Conservation (phyloP, 2,329 filamentous ascomycete species). For the Metarhizium album region DNA sequence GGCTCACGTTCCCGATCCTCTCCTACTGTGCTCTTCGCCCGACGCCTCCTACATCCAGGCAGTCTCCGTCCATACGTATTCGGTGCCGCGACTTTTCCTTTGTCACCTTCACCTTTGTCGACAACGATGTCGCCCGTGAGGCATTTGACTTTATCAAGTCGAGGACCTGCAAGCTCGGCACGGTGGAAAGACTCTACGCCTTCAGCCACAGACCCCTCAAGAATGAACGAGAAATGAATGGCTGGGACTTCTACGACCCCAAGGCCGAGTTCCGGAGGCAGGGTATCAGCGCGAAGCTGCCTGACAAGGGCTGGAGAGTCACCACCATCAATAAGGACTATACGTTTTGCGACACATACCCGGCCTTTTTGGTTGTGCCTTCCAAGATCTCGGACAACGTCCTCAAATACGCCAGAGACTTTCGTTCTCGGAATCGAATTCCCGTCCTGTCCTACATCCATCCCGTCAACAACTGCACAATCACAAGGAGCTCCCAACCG, state of each 20-base stretch:
- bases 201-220: conserved; percentile 72
- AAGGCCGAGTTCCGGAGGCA: conserved; percentile 77
- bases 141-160: conserved; percentile 78
- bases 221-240: conserved; percentile 62
- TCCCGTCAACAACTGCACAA: conserved; percentile 90
- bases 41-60: conserved; percentile 55
- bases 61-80: conserved; percentile 73
- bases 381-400: conserved; percentile 91
- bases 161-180: conserved; percentile 71
- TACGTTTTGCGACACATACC: conserved; percentile 85
- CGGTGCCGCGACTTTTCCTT: conserved; percentile 91
- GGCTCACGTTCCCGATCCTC: conserved; percentile 93
- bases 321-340: conserved; percentile 87
- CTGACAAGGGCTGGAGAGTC: conserved; percentile 75
- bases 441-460: conserved; percentile 91
- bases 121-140: conserved; percentile 65
- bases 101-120: conserved; percentile 77
- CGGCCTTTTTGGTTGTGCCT: conserved; percentile 73
- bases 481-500: conserved; percentile 89
- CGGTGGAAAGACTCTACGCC: conserved; percentile 81
- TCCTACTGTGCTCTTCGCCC: conserved; percentile 68
- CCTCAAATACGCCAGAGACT: conserved; percentile 82
- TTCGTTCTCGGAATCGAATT: conserved; percentile 80
- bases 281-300: conserved; percentile 73
- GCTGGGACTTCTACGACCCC: conserved; percentile 79